Evolutionary conservation across 257 asterid species (phyloP), one percentile per base, ranked within the genome.

Genomic region (Striga asiatica): DNA sequence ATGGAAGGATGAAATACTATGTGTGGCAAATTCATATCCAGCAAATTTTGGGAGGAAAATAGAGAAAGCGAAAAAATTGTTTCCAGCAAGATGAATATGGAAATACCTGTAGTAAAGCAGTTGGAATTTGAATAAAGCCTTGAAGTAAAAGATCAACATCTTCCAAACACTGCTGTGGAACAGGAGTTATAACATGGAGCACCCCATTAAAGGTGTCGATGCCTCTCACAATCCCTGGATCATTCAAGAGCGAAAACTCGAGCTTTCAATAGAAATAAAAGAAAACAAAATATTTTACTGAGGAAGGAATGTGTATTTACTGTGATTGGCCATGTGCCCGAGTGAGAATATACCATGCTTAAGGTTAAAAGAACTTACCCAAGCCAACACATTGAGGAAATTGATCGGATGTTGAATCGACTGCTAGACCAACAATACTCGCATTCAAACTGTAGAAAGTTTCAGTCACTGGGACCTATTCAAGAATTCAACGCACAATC

Each of bases 361-460:
- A 5, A 29, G 65, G 65, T 19, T 20, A 45, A n/a, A n/a, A n/a
- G n/a, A n/a, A 78, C 96, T 54, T 58, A 89, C 98, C 98, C 71
- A 89, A 72, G 52, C 98, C 98, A 57, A 87, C 84, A 72, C 98
- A 91, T 22, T 66, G 84, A 69, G 94, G 88, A 59, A 73, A 69
- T 43, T 67, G 60, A 55, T 82, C 79, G 4, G 88, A 66, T 19
- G 12, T 68, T 58, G 89, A 64, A 68, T 76, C 73, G 73, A 77
- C 73, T 16, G 93, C 95, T 55, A 92, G 71, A 49, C 97, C 98
- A 70, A 92, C 86, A 28, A 87, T 75, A 54, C 83, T 71, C n/a
- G 86, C 97, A 74, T 92, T 92, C 80, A 92, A 82, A 66, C 95
- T 77, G 84, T 81, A 79, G 74, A 82, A 80, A 34, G 75, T 74